Base-by-base conservation (phyloP, 371 early-diverging fungal genomes). In the Syncephalastrum monosporum region DNA sequence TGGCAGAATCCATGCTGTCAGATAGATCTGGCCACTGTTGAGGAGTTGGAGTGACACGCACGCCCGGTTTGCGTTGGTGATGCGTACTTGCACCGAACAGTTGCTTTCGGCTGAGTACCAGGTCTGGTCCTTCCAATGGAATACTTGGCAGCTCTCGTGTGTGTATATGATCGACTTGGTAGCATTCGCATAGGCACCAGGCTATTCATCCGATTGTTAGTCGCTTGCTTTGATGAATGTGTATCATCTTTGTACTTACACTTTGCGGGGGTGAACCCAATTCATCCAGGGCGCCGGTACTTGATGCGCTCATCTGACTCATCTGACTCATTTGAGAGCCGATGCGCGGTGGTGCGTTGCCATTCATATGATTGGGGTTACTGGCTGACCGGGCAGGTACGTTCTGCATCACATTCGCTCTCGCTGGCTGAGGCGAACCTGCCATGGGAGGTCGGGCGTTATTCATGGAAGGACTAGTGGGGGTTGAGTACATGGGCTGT, bases 1-100 rank as follows among this genome's bases (percentile, higher is more conserved):
- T 8, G 75, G 64, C 4, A 69, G 27, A 17, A 78, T 69, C 78
- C 78, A 78, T 3, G 78, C 78, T 17, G 74, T 78, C 47, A 78
- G 50, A 51, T 78, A 78, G 16, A 78, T 53, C 16, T 74, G 65
- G 1, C 66, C 64, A 0, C 62, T 68, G 5, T 59, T 56, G 38
- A 71, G 65, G 8, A 78, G 54, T 24, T 72, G 62, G 0, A 78
- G 63, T 6, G 78, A 53, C 15, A 78, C 63, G 61, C 73, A 72
- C 0, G 68, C 56, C 14, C 73, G 71, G 17, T 71, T 69, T 17
- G 49, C 62, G 8, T 67, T 59, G 2, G 78, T 69, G 15, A 67
- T 51, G 38, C 67, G 63, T 12, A 78, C 69, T n/a, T 72, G 66
- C 5, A 74, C 38, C 16, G 64, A 24, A 29, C 78, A 78, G 23